Evolutionary conservation across 2,329 filamentous ascomycete genomes (phyloP).

Genomic region (Lecanicillium sp.): DNA sequence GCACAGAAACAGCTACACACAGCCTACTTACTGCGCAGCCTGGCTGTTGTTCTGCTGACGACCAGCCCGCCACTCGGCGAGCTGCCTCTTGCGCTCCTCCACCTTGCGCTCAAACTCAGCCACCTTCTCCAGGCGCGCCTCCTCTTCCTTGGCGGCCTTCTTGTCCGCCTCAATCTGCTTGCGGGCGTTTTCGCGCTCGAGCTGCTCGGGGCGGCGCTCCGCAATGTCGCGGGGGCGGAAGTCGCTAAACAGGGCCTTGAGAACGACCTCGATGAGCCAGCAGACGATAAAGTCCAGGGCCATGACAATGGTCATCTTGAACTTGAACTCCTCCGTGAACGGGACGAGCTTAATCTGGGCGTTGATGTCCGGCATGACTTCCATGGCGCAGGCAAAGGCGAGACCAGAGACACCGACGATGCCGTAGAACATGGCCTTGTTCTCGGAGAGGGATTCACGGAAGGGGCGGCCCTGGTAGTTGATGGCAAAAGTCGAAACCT

Average conservation of each 20-base stretch:
- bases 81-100: constrained; percentile 39
- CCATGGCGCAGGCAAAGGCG: constrained; percentile 89
- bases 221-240: constrained; percentile 93
- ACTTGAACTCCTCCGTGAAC: constrained; percentile 83
- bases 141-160: constrained; percentile 43
- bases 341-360: constrained; percentile 86
- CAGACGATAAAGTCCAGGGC: constrained; percentile 79
- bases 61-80: constrained; percentile 38
- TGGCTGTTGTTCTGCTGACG: too few relatives aligned
- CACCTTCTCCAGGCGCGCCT: constrained; percentile 45
- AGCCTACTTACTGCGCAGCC: constrained; percentile 3
- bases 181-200: constrained; percentile 65
- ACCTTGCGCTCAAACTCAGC: constrained; percentile 53
- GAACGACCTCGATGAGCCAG: constrained; percentile 75
- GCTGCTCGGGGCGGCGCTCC: constrained; percentile 75
- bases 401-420: constrained; percentile 84
- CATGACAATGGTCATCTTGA: constrained; percentile 79
- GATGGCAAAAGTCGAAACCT: constrained; percentile 98
- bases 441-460: constrained; percentile 91
- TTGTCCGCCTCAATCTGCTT: constrained; percentile 49
- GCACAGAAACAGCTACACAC: background rate
- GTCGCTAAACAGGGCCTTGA: constrained; percentile 85
- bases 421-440: constrained; percentile 97
- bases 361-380: constrained; percentile 94
- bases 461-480: constrained; percentile 99